Conservation (phyloP, 129 eudicot species). For the Kitagawia praeruptora region DNA sequence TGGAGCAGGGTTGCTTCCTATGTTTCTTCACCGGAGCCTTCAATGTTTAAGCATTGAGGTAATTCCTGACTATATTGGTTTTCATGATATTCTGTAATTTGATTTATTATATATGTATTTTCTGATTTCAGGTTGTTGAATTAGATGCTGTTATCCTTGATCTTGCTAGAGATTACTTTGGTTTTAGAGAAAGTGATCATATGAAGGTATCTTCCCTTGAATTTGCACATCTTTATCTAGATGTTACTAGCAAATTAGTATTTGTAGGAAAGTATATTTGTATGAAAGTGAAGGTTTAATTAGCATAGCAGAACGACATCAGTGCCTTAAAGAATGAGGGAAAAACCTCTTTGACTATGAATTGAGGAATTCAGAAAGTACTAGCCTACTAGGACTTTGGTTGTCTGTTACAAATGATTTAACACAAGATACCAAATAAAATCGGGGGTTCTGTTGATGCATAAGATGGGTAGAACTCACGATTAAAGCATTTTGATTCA, state of each 20-base stretch:
- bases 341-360: background rate
- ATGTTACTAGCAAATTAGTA: background rate
- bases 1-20: constrained; percentile 96
- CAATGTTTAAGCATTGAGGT: constrained; percentile 65
- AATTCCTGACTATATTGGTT: constrained; percentile 1
- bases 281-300: background rate
- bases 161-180: constrained; percentile 71
- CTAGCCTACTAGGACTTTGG: background rate
- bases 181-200: constrained; percentile 53
- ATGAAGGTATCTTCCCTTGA: constrained; percentile 48
- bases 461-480: background rate
- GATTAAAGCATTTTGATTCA: background rate
- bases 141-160: constrained; percentile 67
- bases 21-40: constrained; percentile 67
- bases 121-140: constrained; percentile 53
- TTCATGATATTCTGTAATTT: background rate
- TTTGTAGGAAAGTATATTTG: background rate
- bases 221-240: background rate
- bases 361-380: background rate
- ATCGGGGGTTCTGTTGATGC: background rate
- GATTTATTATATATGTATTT: constrained; percentile 8
- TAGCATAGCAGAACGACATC: background rate
- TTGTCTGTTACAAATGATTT: background rate
- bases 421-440: background rate
- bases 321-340: background rate